Evolutionary conservation across 129 eudicot species (phyloP), one percentile per base, ranked within the genome.

Genomic region (Flaveria sonorensis): DNA sequence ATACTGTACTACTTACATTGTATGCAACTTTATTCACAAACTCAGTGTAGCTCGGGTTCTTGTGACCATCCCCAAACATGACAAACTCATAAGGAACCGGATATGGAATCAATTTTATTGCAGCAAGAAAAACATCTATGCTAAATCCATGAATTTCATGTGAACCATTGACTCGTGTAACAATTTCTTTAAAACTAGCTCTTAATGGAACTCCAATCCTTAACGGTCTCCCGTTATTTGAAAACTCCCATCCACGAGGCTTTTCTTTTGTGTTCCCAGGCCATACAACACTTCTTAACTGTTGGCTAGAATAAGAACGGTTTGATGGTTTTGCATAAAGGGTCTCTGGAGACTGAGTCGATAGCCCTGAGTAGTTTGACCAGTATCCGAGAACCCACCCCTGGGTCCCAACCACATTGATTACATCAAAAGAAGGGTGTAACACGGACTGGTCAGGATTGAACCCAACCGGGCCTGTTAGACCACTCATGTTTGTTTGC

Each of bases 161-260:
- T 20, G 88, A 86, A 42, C 59, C 71, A 6, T 79, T 67, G 60
- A 28, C 80, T 64, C 56, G 77, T 18, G 88, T 82, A 65, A 91
- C 87, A 28, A 83, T 81, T 67, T 83, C 81, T 46, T 70, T 85
- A 67, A 75, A 91, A 77, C 94, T 91, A 55, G 80, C 94, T 36
- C 97, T 78, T 16, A 75, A 42, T 2, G 97, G 97, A 45, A 91
- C 88, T 40, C 94, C 97, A 50, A 91, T 82, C 47, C 86, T 79
- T 36, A 91, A 82, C 51, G 83, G 77, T 77, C 84, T 89, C 18
- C 92, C 97, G 15, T 88, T 85, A 30, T 82, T 69, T 24, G 96
- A 91, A 82, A 91, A 92, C 47, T 81, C 90, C 99, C 99, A 94
- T 19, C 97, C 99, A 21, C 93, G 96, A 68, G 99, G 99, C 90